Percentiles rank a stretch among this genome's conserved stretches.
Evolutionary conservation across 345 rosid species (phyloP).

Genomic region (Carallia pectinifolia): DNA sequence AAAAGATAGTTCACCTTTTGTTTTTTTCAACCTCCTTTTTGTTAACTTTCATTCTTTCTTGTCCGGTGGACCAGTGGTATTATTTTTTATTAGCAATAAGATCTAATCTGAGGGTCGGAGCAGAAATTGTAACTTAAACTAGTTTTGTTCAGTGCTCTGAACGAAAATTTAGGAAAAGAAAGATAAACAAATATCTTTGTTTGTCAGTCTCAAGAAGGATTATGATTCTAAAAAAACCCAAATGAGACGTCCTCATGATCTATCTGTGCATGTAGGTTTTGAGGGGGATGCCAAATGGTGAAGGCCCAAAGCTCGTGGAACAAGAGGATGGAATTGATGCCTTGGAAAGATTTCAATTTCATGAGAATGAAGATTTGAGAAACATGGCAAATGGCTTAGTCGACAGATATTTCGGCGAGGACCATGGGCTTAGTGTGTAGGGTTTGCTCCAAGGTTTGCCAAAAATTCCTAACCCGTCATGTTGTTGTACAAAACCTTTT

Average conservation of each 20-base stretch:
- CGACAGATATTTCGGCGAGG: conserved; percentile 88
- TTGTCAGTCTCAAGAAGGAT: no score
- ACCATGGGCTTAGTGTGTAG: conserved; percentile 65
- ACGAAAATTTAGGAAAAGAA: no score
- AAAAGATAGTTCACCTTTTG: neutral
- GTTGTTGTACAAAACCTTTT: no score
- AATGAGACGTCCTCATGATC: neutral
- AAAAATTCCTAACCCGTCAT: neutral
- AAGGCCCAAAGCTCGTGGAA: conserved; percentile 87
- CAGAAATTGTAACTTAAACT: no score
- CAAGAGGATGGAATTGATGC: conserved; percentile 94
- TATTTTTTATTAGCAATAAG: neutral
- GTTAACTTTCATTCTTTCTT: neutral
- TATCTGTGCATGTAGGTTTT: conserved; percentile 48
- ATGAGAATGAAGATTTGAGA: conserved; percentile 89
- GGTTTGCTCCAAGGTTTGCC: neutral
- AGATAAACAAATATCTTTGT: no score
- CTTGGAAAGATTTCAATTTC: conserved; percentile 95
- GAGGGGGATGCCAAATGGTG: conserved; percentile 88
- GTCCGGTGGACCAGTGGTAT: neutral
- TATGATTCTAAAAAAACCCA: neutral
- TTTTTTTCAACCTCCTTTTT: neutral
- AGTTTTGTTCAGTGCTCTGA: no score
- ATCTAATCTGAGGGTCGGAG: neutral
- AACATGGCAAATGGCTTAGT: conserved; percentile 89